Conservation (phyloP, 306 rosid species). For the Sesbania bispinosa region DNA sequence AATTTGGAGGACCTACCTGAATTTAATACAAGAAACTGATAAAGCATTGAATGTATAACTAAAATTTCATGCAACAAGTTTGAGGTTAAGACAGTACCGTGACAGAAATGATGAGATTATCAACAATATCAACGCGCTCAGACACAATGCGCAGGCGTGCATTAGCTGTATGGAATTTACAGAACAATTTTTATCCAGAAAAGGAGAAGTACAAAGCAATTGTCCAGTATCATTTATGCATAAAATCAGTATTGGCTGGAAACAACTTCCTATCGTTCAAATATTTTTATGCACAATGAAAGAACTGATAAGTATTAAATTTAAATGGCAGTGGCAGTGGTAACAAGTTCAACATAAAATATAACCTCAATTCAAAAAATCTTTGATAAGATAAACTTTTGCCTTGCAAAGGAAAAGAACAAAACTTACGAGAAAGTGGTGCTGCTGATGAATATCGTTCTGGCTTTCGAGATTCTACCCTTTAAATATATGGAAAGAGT, state of each 20-base stretch:
- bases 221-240: slow-evolving; percentile 6
- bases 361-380: slow-evolving; percentile 3
- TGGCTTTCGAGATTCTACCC: slow-evolving; percentile 98
- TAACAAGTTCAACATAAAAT: neutral
- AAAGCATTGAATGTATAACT: slow-evolving; percentile 19
- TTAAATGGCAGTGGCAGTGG: neutral
- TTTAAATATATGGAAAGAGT: slow-evolving; percentile 49
- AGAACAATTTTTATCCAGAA: slow-evolving; percentile 16
- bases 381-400: neutral
- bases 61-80: slow-evolving; percentile 9
- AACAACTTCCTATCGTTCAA: slow-evolving; percentile 6
- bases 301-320: neutral
- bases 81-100: slow-evolving; percentile 54
- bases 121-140: slow-evolving; percentile 81
- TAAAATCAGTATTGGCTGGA: neutral
- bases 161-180: slow-evolving; percentile 59
- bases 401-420: slow-evolving; percentile 18
- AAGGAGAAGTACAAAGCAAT: slow-evolving; percentile 20
- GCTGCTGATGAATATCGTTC: slow-evolving; percentile 98
- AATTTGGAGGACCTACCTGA: slow-evolving; percentile 96
- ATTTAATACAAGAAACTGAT: slow-evolving; percentile 39
- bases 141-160: slow-evolving; percentile 95
- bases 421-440: slow-evolving; percentile 89
- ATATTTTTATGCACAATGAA: neutral
- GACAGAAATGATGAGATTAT: slow-evolving; percentile 84